Evolutionary conservation across 2,329 filamentous ascomycete genomes (phyloP).

Genomic region (Cercospora canescens): DNA sequence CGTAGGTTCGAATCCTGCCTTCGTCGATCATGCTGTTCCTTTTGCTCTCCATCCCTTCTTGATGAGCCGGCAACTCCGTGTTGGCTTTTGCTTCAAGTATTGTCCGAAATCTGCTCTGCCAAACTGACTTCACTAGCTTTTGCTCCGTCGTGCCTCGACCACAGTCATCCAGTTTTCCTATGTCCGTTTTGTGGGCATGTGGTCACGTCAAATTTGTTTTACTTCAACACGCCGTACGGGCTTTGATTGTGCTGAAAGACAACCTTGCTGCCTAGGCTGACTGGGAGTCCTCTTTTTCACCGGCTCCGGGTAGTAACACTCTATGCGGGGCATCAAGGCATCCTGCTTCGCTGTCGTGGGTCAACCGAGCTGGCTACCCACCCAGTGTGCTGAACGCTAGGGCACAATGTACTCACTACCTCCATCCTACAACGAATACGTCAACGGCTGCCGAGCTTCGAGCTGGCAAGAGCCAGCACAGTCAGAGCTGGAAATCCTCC

Average conservation of each 20-base stretch:
- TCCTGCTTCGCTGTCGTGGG: no score
- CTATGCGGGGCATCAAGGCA: no score
- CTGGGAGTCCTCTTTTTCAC: no score
- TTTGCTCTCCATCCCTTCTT: background rate
- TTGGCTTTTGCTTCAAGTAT: background rate
- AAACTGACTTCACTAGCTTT: background rate
- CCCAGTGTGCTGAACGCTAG: no score
- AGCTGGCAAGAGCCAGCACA: background rate
- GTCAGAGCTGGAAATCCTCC: background rate
- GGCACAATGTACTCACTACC: background rate
- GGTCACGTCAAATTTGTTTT: no score
- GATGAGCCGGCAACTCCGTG: background rate
- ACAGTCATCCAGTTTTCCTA: no score
- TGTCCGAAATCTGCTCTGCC: background rate
- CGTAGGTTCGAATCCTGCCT: conserved; percentile 31
- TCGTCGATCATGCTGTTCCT: background rate
- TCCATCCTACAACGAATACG: background rate
- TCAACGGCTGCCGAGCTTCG: background rate
- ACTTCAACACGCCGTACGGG: no score
- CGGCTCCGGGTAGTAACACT: no score
- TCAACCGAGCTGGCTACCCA: no score
- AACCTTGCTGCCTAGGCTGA: no score
- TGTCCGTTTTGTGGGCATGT: no score
- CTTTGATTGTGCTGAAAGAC: no score
- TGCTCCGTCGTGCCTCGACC: background rate